phyloP scores from a whole-genome alignment of 2,329 filamentous ascomycete genomes.

The Phyllosticta citriasiana region DNA sequence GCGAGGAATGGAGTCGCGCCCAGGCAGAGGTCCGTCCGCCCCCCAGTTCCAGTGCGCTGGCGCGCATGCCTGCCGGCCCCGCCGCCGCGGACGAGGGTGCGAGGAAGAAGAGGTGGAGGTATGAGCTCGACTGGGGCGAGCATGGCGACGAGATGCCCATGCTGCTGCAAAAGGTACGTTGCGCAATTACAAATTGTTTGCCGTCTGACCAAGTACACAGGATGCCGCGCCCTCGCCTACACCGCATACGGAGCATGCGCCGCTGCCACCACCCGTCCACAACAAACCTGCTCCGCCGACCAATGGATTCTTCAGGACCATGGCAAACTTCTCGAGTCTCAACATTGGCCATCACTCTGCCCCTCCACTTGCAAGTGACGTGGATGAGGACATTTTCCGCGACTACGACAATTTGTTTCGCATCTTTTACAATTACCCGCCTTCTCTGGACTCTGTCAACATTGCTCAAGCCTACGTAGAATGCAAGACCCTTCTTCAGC shows the following conservation, averaged over 20 bases:
- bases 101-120: slow-evolving; percentile 62
- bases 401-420: slow-evolving; percentile 95
- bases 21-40: slow-evolving; percentile 20
- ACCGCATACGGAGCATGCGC: slow-evolving; percentile 20
- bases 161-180: slow-evolving; percentile 64
- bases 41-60: slow-evolving; percentile 22
- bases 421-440: slow-evolving; percentile 89
- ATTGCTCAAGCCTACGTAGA: slow-evolving; percentile 90
- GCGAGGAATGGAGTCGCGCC: slow-evolving; percentile 60
- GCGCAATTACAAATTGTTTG: not conserved
- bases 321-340: slow-evolving; percentile 63
- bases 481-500: slow-evolving; percentile 76
- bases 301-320: slow-evolving; percentile 72
- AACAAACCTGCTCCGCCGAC: slow-evolving; percentile 55
- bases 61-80: slow-evolving; percentile 30
- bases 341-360: slow-evolving; percentile 35
- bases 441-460: slow-evolving; percentile 70
- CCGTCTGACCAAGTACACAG: slow-evolving; percentile 19
- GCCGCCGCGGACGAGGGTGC: slow-evolving; percentile 16
- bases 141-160: slow-evolving; percentile 72
- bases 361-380: slow-evolving; percentile 35
- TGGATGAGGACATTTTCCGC: slow-evolving; percentile 62
- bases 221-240: slow-evolving; percentile 2
- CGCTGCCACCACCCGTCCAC: slow-evolving; percentile 44
- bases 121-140: slow-evolving; percentile 71